These are phyloP conservation scores for Eustoma russellianum DNA, from an alignment of 257 asterid genomes.

Conservation along the genomic window DNA sequence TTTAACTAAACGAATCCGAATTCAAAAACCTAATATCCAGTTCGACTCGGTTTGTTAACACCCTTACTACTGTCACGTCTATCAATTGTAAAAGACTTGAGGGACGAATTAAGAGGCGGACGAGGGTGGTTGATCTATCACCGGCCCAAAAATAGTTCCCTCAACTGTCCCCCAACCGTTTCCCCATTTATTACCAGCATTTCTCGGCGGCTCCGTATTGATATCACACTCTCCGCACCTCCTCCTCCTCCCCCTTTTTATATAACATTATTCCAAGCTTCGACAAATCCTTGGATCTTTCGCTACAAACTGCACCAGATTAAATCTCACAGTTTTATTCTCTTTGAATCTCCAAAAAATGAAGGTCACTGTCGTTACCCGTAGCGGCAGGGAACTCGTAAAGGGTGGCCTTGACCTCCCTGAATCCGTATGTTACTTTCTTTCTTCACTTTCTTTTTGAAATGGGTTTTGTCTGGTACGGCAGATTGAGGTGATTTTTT, in stretches of 20 bases:
- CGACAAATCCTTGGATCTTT: conserved; percentile 8
- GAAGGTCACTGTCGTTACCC: conserved; percentile 69
- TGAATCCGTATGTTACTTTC: conserved; percentile 43
- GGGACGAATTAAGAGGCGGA: background rate
- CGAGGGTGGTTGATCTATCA: conserved; percentile 1
- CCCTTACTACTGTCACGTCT: too few relatives aligned
- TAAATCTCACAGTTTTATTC: background rate
- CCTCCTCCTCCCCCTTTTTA: background rate
- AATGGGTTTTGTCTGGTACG: conserved; percentile 6
- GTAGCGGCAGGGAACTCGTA: conserved; percentile 82
- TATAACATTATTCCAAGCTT: background rate
- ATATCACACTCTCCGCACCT: background rate
- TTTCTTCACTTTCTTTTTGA: background rate
- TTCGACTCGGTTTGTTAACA: too few relatives aligned
- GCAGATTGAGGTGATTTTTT: conserved; percentile 1
- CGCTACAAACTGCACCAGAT: too few relatives aligned
- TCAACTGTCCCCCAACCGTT: conserved; percentile 14
- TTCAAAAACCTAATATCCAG: too few relatives aligned
- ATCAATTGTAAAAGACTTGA: too few relatives aligned
- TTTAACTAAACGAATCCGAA: too few relatives aligned
- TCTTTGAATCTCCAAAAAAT: conserved; percentile 17
- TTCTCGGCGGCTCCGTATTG: background rate
- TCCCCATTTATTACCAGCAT: conserved; percentile 10
- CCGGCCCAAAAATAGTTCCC: background rate
- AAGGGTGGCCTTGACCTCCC: conserved; percentile 71